Evolutionary conservation across 2,329 filamentous ascomycete genomes (phyloP).

Genomic region (Xylogone sp.): DNA sequence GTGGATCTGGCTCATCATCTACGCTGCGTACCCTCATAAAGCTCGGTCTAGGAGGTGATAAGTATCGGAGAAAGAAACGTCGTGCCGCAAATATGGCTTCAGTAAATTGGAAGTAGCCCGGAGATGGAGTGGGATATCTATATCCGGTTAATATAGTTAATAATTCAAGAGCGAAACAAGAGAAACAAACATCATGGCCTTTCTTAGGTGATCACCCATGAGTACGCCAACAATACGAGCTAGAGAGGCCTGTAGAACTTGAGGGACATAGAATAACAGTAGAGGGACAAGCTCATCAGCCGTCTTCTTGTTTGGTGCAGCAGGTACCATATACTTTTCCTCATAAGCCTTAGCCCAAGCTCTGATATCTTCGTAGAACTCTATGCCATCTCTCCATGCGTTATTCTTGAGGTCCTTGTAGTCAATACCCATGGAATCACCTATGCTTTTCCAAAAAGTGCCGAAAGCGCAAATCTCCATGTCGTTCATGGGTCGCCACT

Average conservation of each 20-base stretch:
- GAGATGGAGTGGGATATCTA: conserved; percentile 42
- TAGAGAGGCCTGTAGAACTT: conserved; percentile 40
- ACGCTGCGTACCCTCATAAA: conserved; percentile 35
- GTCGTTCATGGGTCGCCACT: conserved; percentile 66
- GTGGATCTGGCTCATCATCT: conserved; percentile 43
- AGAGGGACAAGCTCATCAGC: conserved; percentile 59
- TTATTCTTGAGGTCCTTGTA: conserved; percentile 30
- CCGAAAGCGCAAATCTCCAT: conserved; percentile 66
- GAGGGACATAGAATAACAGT: conserved; percentile 52
- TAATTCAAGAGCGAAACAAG: too few relatives aligned
- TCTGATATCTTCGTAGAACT: conserved; percentile 46
- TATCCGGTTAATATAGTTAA: too few relatives aligned
- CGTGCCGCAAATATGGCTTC: conserved; percentile 47
- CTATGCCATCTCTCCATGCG: conserved; percentile 46
- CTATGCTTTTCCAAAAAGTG: conserved; percentile 68
- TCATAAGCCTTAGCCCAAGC: conserved; percentile 56
- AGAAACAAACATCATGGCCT: conserved; percentile 62
- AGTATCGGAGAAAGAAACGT: conserved; percentile 51
- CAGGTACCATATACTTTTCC: conserved; percentile 51
- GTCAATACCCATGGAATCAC: conserved; percentile 65
- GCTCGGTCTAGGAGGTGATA: conserved; percentile 52
- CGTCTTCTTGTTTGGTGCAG: conserved; percentile 42
- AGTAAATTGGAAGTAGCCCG: conserved; percentile 35
- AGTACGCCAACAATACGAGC: conserved; percentile 51
- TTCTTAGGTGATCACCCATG: conserved; percentile 60